phyloP scores from a whole-genome alignment of 164 flowering plant species.

The Pachysandra terminalis region DNA sequence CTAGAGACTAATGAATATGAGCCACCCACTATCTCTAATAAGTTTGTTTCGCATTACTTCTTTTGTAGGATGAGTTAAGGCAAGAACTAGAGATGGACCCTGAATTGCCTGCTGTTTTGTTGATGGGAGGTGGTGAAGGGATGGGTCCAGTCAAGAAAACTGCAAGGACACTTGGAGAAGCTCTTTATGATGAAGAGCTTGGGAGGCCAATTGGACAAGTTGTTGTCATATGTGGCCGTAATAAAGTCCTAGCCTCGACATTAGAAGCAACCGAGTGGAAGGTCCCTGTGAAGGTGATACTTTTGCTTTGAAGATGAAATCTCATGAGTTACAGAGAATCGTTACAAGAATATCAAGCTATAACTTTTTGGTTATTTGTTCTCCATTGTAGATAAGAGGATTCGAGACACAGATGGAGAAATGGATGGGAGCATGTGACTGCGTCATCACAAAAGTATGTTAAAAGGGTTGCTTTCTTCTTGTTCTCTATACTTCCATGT shows the following conservation, averaged over 20 bases:
- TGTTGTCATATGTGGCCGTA: slow-evolving; percentile 83
- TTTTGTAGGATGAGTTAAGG: slow-evolving; percentile 59
- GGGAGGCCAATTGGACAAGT: slow-evolving; percentile 78
- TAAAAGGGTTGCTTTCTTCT: not conserved
- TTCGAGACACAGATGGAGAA: slow-evolving; percentile 95
- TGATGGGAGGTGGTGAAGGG: slow-evolving; percentile 99
- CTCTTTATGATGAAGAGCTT: slow-evolving; percentile 53
- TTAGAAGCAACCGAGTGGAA: slow-evolving; percentile 68
- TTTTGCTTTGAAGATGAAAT: not conserved
- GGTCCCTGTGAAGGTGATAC: slow-evolving; percentile 78
- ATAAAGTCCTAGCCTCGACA: slow-evolving; percentile 52
- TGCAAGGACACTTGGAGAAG: slow-evolving; percentile 76
- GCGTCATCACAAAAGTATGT: slow-evolving; percentile 89
- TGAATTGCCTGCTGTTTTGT: slow-evolving; percentile 75
- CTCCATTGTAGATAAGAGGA: slow-evolving; percentile 59
- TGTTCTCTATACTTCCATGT: not conserved
- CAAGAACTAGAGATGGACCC: slow-evolving; percentile 81
- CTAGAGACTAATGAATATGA: too few species aligned
- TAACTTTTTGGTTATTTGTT: slow-evolving; percentile 2
- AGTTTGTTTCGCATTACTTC: not conserved
- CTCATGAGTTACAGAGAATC: not conserved
- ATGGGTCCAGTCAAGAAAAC: slow-evolving; percentile 97
- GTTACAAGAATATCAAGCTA: not conserved
- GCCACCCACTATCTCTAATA: too few species aligned
- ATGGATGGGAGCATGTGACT: slow-evolving; percentile 99